Conservation (phyloP, 176 grass and related monocot genomes). For the Cenchrus purpureus region DNA sequence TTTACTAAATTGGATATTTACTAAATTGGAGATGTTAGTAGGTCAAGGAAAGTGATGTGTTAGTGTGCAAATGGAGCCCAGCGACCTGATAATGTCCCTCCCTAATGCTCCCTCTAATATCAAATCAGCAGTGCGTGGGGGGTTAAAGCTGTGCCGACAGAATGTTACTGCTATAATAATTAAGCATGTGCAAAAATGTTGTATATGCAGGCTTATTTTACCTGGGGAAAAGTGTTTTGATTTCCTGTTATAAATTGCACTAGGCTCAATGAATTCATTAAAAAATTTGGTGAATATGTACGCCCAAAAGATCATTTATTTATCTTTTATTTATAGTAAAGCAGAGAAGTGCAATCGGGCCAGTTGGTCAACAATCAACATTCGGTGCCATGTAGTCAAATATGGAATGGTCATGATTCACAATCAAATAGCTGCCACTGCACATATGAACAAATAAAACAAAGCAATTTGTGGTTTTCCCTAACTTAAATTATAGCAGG, state of each 20-base stretch:
- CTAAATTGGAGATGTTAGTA: no score
- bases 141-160: not conserved
- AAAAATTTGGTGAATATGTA: not conserved
- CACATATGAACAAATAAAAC: not conserved
- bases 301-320: not conserved
- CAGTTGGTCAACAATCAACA: not conserved
- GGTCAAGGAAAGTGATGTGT: constrained; percentile 47
- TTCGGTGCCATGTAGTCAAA: not conserved
- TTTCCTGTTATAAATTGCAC: not conserved
- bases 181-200: not conserved
- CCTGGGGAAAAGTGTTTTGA: not conserved
- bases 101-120: not conserved
- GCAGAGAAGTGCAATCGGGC: not conserved
- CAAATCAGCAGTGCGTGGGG: not conserved
- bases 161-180: not conserved
- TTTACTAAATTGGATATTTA: no score
- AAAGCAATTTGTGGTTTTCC: not conserved
- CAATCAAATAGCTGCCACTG: not conserved
- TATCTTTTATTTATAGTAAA: not conserved
- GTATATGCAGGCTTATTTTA: not conserved
- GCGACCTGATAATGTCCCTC: constrained; percentile 14
- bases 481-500: not conserved
- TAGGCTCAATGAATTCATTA: not conserved
- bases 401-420: no score
- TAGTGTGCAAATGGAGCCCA: constrained; percentile 46